phyloP scores from a whole-genome alignment of 2,329 filamentous ascomycete genomes.

The Alternaria viburni region DNA sequence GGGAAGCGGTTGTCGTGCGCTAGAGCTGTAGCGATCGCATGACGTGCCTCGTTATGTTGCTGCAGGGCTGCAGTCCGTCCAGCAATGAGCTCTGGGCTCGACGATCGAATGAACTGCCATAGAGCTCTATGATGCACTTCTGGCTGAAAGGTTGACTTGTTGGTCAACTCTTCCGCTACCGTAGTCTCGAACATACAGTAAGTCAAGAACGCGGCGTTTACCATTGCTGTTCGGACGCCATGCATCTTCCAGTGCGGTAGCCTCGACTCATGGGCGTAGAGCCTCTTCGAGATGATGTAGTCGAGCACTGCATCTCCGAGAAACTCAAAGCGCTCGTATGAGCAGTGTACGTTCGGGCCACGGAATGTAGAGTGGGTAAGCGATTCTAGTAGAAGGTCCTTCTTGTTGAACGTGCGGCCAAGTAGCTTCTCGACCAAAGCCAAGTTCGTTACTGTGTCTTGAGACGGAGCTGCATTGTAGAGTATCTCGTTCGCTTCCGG shows the following conservation, averaged over 20 bases:
- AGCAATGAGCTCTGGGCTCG: constrained; percentile 55
- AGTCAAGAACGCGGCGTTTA: constrained; percentile 80
- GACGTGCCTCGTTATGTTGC: constrained; percentile 59
- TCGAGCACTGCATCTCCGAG: constrained; percentile 88
- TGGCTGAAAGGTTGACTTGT: constrained; percentile 41
- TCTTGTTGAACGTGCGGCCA: constrained; percentile 72
- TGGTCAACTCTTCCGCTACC: constrained; percentile 42
- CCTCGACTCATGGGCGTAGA: constrained; percentile 61
- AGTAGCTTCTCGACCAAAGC: constrained; percentile 67
- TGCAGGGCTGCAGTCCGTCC: constrained; percentile 54
- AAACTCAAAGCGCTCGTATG: constrained; percentile 82
- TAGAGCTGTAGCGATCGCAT: constrained; percentile 60
- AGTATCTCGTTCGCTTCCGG: constrained; percentile 35
- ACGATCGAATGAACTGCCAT: constrained; percentile 74
- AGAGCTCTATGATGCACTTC: constrained; percentile 53
- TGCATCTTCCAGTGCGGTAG: constrained; percentile 72
- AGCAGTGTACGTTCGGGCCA: constrained; percentile 51
- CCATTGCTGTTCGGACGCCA: constrained; percentile 73
- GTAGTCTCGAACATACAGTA: constrained; percentile 72
- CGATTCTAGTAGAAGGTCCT: constrained; percentile 74
- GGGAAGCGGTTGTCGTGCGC: constrained; percentile 66
- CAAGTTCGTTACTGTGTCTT: constrained; percentile 20
- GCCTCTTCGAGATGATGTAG: constrained; percentile 69
- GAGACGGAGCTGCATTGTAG: constrained; percentile 22
- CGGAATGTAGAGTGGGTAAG: constrained; percentile 75